A percentile compares a stretch with the other conserved stretches of the same genome.
These are phyloP conservation scores for Stipa capillata DNA, from an alignment of 176 grass and related monocot genomes.

Conservation along the genomic window DNA sequence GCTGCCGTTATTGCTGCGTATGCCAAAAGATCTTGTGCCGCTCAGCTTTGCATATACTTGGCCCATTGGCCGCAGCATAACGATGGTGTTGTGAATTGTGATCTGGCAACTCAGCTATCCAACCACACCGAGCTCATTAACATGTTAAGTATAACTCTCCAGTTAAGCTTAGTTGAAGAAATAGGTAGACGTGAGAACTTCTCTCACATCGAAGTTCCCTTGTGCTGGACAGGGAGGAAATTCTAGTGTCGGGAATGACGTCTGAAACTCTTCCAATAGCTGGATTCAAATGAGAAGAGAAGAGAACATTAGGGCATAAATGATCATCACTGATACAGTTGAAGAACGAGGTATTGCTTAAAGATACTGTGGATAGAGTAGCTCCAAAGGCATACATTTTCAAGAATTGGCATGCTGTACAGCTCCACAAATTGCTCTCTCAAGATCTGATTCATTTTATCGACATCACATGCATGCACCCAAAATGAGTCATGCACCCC, in stretches of 20 bases:
- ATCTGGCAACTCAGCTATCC: not conserved
- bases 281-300: conserved; percentile 29
- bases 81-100: not conserved
- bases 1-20: not conserved
- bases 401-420: conserved; percentile 81
- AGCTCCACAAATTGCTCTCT: conserved; percentile 93
- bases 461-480: conserved; percentile 88
- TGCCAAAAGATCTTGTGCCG: not conserved
- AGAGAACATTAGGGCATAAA: not conserved
- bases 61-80: not conserved
- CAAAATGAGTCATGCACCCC: conserved; percentile 97
- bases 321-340: not conserved
- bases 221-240: conserved; percentile 80
- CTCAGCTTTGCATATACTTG: not conserved
- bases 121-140: not conserved
- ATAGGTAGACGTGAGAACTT: conserved; percentile 75
- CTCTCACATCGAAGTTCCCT: conserved; percentile 64
- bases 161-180: conserved; percentile 73
- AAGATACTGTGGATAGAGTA: not conserved
- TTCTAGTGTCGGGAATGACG: conserved; percentile 44
- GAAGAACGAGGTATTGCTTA: not conserved
- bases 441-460: conserved; percentile 91
- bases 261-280: conserved; percentile 74
- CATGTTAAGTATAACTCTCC: not conserved
- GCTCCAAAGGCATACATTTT: conserved; percentile 55